Conservation (phyloP, 2,329 filamentous ascomycete species). For the Sordariomycetes sp. region DNA sequence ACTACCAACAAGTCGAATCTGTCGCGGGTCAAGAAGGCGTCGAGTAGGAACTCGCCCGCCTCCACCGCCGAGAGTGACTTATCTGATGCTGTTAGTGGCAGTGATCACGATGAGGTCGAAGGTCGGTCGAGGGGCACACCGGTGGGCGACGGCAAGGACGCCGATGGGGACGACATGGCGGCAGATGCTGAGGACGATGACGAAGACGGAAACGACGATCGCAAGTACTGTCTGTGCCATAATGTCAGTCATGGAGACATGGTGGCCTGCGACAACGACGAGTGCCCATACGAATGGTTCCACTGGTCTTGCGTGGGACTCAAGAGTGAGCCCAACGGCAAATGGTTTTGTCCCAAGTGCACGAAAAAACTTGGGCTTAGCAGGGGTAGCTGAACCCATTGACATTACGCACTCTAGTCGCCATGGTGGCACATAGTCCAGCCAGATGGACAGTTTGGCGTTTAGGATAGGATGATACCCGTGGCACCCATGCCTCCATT, state of each 20-base stretch:
- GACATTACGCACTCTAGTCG: too few relatives aligned
- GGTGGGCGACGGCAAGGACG: slow-evolving; percentile 23
- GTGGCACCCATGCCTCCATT: too few relatives aligned
- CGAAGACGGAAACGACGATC: slow-evolving; percentile 66
- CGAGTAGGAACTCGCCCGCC: slow-evolving; percentile 50
- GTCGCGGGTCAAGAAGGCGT: slow-evolving; percentile 51
- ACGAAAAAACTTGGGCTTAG: slow-evolving; percentile 28
- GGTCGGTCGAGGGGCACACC: slow-evolving; percentile 21
- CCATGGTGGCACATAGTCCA: too few relatives aligned
- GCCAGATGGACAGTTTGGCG: too few relatives aligned
- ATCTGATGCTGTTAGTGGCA: slow-evolving; percentile 51
- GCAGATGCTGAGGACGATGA: slow-evolving; percentile 47
- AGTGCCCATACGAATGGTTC: slow-evolving; percentile 79
- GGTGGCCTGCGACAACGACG: slow-evolving; percentile 80
- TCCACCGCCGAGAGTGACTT: slow-evolving; percentile 57
- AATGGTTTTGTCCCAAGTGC: slow-evolving; percentile 59
- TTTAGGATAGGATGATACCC: too few relatives aligned
- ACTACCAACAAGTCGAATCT: slow-evolving; percentile 48
- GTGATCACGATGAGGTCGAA: slow-evolving; percentile 34
- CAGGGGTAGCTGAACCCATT: too few relatives aligned
- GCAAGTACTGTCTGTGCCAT: slow-evolving; percentile 77
- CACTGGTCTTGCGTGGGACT: slow-evolving; percentile 69
- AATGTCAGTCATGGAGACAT: slow-evolving; percentile 80
- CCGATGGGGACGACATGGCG: slow-evolving; percentile 42
- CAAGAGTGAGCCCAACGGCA: slow-evolving; percentile 58